Evolutionary conservation across 495 filamentous ascomycete species (phyloP).

Genomic region (Peziza echinospora): DNA sequence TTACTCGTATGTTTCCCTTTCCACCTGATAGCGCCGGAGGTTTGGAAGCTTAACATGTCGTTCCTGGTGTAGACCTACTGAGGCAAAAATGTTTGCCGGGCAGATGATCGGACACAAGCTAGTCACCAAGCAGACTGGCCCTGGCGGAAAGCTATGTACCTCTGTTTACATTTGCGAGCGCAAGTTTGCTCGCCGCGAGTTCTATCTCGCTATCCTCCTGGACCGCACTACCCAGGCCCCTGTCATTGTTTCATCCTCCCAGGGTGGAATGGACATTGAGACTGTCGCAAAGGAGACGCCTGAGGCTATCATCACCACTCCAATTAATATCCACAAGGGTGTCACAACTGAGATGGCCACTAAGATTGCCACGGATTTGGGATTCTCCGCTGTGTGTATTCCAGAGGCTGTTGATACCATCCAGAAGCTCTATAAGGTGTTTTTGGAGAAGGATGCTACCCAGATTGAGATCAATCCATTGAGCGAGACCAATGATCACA

Average conservation of each 20-base stretch:
- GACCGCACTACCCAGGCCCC: conserved; percentile 79
- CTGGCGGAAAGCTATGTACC: conserved; percentile 75
- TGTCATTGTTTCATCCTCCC: conserved; percentile 90
- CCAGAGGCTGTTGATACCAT: conserved; percentile 85
- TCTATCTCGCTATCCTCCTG: conserved; percentile 97
- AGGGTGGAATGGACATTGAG: conserved; percentile 98
- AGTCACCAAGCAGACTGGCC: conserved; percentile 97
- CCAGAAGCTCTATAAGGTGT: conserved; percentile 95
- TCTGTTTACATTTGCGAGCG: conserved; percentile 96
- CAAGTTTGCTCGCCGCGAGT: conserved; percentile 96
- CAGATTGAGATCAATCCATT: conserved; percentile 99
- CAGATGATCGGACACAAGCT: conserved; percentile 99
- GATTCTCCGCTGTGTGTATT: conserved; percentile 92
- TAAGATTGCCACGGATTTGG: conserved; percentile 74
- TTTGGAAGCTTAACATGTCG: conserved; percentile 5
- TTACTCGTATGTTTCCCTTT: conserved; percentile 49
- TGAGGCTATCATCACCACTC: conserved; percentile 78
- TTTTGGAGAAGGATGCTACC: conserved; percentile 92
- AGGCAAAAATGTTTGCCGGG: conserved; percentile 91
- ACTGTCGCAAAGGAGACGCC: conserved; percentile 93
- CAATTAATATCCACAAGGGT: conserved; percentile 80
- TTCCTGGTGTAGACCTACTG: conserved; percentile 33
- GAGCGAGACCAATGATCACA: conserved; percentile 87
- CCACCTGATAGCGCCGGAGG: too few species aligned
- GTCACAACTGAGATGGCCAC: conserved; percentile 89